Evolutionary conservation across 257 asterid species (phyloP).

Genomic region (Primulina tabacum): DNA sequence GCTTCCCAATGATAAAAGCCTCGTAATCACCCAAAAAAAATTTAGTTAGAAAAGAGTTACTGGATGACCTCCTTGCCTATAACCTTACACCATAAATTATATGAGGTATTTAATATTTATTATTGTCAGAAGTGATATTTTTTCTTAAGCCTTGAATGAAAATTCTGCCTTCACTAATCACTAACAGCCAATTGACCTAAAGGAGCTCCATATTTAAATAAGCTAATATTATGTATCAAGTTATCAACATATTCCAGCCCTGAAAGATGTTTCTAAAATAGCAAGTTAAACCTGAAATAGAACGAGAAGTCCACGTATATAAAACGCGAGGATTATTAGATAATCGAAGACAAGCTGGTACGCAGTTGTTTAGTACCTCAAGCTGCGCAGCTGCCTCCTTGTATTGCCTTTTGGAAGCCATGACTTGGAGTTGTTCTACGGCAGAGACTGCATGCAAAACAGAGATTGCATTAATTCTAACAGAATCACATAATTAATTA

Average conservation of each 20-base stretch:
- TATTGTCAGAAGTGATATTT: too few species aligned
- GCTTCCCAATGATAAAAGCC: too few species aligned
- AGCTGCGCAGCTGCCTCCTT: constrained; percentile 99
- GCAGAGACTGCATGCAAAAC: constrained; percentile 75
- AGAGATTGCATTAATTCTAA: constrained; percentile 18
- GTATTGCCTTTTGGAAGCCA: constrained; percentile 97
- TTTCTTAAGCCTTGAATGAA: background rate
- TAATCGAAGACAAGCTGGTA: constrained; percentile 11
- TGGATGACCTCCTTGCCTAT: too few species aligned
- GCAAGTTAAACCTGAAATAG: constrained; percentile 5
- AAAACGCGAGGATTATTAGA: constrained; percentile 11
- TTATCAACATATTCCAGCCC: constrained; percentile 3
- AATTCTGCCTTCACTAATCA: background rate
- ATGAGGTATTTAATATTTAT: too few species aligned
- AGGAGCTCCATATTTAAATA: background rate
- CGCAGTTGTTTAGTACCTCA: constrained; percentile 58
- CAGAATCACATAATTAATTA: constrained; percentile 7
- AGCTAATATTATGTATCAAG: background rate
- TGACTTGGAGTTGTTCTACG: constrained; percentile 93
- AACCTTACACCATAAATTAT: too few species aligned
- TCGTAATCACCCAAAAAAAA: too few species aligned
- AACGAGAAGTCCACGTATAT: background rate
- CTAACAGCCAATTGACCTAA: background rate
- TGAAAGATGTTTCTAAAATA: background rate
- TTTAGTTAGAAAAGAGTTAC: too few species aligned